Percentiles rank a stretch among this genome's conserved stretches.
Conservation (phyloP, 2,329 filamentous ascomycete species). For the Epichloe gansuensis region DNA sequence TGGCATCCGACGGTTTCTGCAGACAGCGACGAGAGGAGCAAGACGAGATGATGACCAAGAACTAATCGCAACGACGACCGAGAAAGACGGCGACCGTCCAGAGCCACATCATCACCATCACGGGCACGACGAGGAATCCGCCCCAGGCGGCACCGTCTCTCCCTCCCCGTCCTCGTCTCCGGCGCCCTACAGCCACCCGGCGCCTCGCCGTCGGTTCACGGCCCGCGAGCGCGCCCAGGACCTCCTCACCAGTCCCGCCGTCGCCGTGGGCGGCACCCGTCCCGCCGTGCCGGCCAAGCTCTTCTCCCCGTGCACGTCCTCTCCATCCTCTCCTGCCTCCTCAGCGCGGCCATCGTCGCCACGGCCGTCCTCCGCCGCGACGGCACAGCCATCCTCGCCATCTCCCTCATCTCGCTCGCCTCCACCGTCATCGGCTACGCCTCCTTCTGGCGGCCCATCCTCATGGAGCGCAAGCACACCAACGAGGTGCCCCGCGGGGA, state of each 20-base stretch:
- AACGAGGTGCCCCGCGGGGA: slow-evolving; percentile 41
- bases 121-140: too few relatives aligned
- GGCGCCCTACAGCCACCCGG: not conserved
- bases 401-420: slow-evolving; percentile 38
- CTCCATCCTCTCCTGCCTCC: slow-evolving; percentile 35
- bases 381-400: slow-evolving; percentile 27
- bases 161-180: not conserved
- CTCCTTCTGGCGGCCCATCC: slow-evolving; percentile 43
- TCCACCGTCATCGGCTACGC: slow-evolving; percentile 44
- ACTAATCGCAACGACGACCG: too few relatives aligned
- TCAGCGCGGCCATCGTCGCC: slow-evolving; percentile 35
- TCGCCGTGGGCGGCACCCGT: slow-evolving; percentile 23
- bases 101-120: too few relatives aligned
- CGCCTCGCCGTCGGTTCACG: slow-evolving; percentile 19
- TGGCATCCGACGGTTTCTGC: not conserved
- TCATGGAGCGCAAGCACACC: slow-evolving; percentile 37
- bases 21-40: not conserved
- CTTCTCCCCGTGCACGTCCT: slow-evolving; percentile 42
- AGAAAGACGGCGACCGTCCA: too few relatives aligned
- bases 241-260: slow-evolving; percentile 29
- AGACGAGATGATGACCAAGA: too few relatives aligned
- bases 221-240: slow-evolving; percentile 30
- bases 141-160: not conserved
- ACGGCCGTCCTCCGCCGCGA: slow-evolving; percentile 28
- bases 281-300: slow-evolving; percentile 36